phyloP scores from a whole-genome alignment of 441 rosid genomes.

The Brassica balearica region DNA sequence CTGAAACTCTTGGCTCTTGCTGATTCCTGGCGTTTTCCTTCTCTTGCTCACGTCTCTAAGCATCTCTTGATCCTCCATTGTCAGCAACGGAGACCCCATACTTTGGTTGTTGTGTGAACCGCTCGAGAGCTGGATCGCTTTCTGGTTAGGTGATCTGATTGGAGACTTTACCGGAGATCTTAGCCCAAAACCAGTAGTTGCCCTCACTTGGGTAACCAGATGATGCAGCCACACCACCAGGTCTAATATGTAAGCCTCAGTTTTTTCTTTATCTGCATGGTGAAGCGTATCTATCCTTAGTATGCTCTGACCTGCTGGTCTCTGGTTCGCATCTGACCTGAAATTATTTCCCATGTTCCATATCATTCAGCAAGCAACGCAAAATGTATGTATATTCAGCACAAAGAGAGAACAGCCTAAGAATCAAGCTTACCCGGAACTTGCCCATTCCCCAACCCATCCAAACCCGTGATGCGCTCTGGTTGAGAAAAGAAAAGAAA shows the following conservation, averaged over 20 bases:
- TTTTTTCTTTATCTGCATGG: slow-evolving; percentile 94
- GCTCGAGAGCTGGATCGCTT: slow-evolving; percentile 51
- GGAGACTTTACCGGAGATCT: slow-evolving; percentile 91
- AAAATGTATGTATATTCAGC: background rate
- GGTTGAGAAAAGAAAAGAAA: slow-evolving; percentile 32
- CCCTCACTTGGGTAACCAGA: slow-evolving; percentile 77
- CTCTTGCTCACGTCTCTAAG: slow-evolving; percentile 85
- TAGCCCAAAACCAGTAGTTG: slow-evolving; percentile 61
- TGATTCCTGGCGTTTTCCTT: slow-evolving; percentile 84
- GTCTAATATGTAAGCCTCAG: slow-evolving; percentile 77
- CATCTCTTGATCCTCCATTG: slow-evolving; percentile 92
- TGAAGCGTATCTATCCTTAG: slow-evolving; percentile 90
- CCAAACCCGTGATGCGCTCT: slow-evolving; percentile 99
- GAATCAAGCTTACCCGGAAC: slow-evolving; percentile 66
- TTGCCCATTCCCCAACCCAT: slow-evolving; percentile 99
- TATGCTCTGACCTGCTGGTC: slow-evolving; percentile 72
- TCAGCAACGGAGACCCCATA: slow-evolving; percentile 56
- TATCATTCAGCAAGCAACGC: slow-evolving; percentile 9
- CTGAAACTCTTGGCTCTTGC: slow-evolving; percentile 93
- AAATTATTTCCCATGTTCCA: slow-evolving; percentile 18
- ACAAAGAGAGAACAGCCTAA: slow-evolving; percentile 1
- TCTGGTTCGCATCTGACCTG: slow-evolving; percentile 76
- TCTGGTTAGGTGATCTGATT: slow-evolving; percentile 71
- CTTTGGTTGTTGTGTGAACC: slow-evolving; percentile 46
- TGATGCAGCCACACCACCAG: slow-evolving; percentile 90